Evolutionary conservation across 2,329 filamentous ascomycete species (phyloP).

Genomic region (Fusarium falciforme): DNA sequence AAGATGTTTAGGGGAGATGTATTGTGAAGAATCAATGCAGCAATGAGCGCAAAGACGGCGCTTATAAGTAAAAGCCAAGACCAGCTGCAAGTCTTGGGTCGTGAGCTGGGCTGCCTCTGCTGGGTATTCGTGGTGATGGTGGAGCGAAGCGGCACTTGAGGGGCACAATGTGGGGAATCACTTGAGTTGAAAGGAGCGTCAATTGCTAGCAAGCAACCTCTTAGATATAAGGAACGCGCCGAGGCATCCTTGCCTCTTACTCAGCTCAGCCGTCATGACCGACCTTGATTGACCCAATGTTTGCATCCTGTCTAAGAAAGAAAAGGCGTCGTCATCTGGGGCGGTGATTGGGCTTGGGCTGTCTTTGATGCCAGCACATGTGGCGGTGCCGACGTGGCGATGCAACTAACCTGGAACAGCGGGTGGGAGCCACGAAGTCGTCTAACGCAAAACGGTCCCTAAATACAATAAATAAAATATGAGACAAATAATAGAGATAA

Average conservation of each 20-base stretch:
- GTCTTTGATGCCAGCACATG: constrained; percentile 8
- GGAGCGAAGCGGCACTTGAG: constrained; percentile 30
- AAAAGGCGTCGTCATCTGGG: constrained; percentile 35
- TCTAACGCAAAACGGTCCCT: no score
- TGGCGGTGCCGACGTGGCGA: constrained; percentile 37
- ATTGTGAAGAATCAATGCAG: constrained; percentile 24
- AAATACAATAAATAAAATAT: no score
- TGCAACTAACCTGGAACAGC: constrained; percentile 2
- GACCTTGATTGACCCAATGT: constrained; percentile 9
- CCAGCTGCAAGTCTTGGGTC: constrained; percentile 15
- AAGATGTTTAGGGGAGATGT: neutral
- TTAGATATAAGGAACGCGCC: constrained; percentile 23
- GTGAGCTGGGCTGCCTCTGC: constrained; percentile 18
- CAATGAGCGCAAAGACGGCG: constrained; percentile 4
- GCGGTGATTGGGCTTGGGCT: constrained; percentile 25
- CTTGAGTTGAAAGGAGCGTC: constrained; percentile 3
- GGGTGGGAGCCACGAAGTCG: no score
- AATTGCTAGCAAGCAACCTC: constrained; percentile 3
- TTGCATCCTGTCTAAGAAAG: neutral
- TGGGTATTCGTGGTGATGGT: constrained; percentile 35
- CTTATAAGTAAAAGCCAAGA: constrained; percentile 21
- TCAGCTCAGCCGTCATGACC: constrained; percentile 35
- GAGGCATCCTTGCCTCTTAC: constrained; percentile 35
- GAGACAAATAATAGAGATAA: no score
- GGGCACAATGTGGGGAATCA: constrained; percentile 27